A percentile compares a stretch with the other conserved stretches of the same genome.
These are phyloP conservation scores for Yamadazyma conglobata DNA, from an alignment of 1,139 yeast species.

Conservation along the genomic window DNA sequence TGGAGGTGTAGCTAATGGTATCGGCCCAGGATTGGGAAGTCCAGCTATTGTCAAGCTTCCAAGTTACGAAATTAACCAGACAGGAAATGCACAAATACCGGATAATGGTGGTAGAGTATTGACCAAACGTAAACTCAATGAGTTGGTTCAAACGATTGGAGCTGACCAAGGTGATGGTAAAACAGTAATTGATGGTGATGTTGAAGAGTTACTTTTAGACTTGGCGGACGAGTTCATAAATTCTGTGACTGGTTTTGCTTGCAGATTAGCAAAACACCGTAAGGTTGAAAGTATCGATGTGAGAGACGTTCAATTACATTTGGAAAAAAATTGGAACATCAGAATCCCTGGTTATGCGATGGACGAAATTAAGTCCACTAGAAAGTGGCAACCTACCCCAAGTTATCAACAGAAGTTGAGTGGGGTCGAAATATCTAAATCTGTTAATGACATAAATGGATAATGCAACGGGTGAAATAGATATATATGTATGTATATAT, in stretches of 20 bases:
- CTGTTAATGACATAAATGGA: constrained; percentile 19
- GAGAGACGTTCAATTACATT: constrained; percentile 84
- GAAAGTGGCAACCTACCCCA: constrained; percentile 76
- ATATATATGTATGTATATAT: no score
- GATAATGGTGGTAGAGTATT: constrained; percentile 72
- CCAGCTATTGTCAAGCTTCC: constrained; percentile 80
- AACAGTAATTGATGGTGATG: constrained; percentile 92
- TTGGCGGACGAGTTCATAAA: constrained; percentile 94
- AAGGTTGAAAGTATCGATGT: constrained; percentile 86
- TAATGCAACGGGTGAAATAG: no score
- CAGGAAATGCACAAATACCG: constrained; percentile 34
- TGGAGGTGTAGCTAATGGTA: constrained; percentile 75
- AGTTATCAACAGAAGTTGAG: constrained; percentile 63
- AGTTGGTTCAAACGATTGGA: constrained; percentile 77
- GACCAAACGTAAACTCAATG: constrained; percentile 84
- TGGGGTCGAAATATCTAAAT: constrained; percentile 26
- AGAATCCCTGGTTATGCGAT: constrained; percentile 89
- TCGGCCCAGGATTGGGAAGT: constrained; percentile 59
- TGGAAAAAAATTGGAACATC: constrained; percentile 95
- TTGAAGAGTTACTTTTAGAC: constrained; percentile 84
- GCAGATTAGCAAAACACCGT: constrained; percentile 91
- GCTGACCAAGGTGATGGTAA: constrained; percentile 86
- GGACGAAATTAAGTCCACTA: constrained; percentile 82
- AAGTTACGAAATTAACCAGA: constrained; percentile 66
- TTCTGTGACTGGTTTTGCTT: constrained; percentile 87